These are phyloP conservation scores for Colletotrichum sp. DNA, from an alignment of 2,329 filamentous ascomycete species.

Conservation along the genomic window DNA sequence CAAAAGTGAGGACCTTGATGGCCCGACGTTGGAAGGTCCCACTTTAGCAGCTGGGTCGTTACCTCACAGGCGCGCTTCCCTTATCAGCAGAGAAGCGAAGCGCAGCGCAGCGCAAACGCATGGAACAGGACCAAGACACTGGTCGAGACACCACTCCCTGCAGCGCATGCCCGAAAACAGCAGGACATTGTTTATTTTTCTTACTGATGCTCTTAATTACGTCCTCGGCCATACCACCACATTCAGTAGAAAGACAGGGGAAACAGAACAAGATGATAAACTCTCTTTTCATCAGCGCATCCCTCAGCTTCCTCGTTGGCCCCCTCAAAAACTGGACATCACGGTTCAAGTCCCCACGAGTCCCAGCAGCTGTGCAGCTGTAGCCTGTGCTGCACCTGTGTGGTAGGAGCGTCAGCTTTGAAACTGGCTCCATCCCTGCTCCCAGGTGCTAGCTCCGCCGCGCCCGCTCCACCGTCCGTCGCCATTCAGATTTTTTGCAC, in stretches of 20 bases:
- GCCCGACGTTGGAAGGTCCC: background rate
- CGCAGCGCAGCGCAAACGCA: background rate
- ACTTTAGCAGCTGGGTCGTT: conserved; percentile 1
- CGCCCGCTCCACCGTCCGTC: background rate
- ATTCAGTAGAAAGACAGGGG: background rate
- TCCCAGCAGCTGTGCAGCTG: background rate
- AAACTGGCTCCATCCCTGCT: conserved; percentile 9
- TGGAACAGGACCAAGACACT: background rate
- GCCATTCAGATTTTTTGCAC: background rate
- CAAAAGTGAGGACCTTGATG: conserved; percentile 19
- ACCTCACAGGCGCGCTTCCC: background rate
- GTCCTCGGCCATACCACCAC: background rate
- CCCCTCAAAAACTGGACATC: background rate
- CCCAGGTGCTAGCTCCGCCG: background rate
- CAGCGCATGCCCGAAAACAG: background rate
- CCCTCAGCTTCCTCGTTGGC: background rate
- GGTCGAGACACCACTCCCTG: background rate
- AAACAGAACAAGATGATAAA: background rate
- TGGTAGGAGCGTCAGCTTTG: background rate
- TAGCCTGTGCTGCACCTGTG: background rate
- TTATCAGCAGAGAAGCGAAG: background rate
- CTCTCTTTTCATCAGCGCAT: background rate
- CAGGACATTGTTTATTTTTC: background rate
- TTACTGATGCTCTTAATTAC: background rate
- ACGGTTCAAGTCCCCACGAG: background rate